phyloP scores from a whole-genome alignment of 1,284 basidiomycete species.

The Cutaneotrichosporon sp. region DNA sequence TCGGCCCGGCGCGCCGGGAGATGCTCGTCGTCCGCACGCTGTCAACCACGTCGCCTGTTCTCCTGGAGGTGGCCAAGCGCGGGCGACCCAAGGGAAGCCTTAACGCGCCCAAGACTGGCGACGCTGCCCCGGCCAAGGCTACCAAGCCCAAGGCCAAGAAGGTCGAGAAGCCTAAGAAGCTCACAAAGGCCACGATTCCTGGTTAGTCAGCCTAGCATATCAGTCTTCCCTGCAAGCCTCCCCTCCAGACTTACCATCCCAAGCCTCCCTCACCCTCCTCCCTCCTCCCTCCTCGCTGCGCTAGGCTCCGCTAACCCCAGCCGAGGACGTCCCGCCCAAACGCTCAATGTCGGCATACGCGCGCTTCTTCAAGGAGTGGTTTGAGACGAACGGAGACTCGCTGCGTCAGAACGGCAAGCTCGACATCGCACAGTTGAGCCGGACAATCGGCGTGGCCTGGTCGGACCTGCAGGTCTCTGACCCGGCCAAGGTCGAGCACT shows the following conservation, averaged over 20 bases:
- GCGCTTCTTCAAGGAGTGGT: constrained; percentile 31
- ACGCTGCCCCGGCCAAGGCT: neutral
- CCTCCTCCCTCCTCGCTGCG: neutral
- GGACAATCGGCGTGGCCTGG: constrained; percentile 30
- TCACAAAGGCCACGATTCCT: constrained; percentile 2
- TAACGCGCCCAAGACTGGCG: neutral
- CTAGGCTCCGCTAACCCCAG: neutral
- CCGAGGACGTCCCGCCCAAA: constrained; percentile 15
- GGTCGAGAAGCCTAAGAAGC: constrained; percentile 10
- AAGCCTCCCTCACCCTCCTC: neutral
- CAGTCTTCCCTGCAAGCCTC: too few relatives aligned
- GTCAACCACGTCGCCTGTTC: neutral
- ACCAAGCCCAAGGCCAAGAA: constrained; percentile 9
- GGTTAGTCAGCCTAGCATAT: neutral
- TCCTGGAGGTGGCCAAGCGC: constrained; percentile 1
- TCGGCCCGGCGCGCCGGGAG: neutral
- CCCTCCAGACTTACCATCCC: too few relatives aligned
- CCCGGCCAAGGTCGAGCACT: constrained; percentile 14
- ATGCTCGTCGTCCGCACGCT: neutral
- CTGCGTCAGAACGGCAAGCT: constrained; percentile 24
- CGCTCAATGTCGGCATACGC: constrained; percentile 32
- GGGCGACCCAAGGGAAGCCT: neutral
- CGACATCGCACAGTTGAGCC: constrained; percentile 20
- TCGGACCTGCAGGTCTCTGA: constrained; percentile 17
- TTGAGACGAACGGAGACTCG: constrained; percentile 7